Evolutionary conservation across 1,284 basidiomycete genomes (phyloP).

Genomic region (Schizophyllum amplum): DNA sequence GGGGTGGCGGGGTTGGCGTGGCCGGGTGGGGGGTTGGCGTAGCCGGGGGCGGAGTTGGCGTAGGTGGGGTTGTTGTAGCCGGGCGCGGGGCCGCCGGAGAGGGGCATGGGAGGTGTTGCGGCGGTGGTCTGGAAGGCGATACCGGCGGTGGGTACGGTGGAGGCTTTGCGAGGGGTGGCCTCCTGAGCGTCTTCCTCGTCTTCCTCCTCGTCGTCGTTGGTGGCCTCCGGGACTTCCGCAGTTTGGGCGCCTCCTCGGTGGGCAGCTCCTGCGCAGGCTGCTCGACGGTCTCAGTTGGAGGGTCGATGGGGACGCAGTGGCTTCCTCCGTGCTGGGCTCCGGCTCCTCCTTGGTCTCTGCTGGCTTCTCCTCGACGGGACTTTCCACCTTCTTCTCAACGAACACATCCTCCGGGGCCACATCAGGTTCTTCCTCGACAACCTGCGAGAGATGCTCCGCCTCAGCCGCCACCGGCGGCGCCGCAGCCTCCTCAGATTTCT

Average conservation of each 20-base stretch:
- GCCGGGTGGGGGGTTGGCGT: slow-evolving; percentile 2
- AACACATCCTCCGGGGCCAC: not conserved
- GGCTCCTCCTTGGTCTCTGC: not conserved
- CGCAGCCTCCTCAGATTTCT: slow-evolving; percentile 1
- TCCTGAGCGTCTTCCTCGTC: not conserved
- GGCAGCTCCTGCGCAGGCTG: not conserved
- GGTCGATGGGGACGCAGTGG: no score
- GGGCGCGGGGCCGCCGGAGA: slow-evolving; percentile 8
- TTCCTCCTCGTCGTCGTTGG: not conserved
- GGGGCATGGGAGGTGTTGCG: slow-evolving; percentile 9
- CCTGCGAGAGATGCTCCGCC: not conserved
- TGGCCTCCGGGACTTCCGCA: no score
- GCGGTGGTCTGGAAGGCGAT: not conserved
- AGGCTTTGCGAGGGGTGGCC: not conserved
- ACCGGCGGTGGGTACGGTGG: not conserved
- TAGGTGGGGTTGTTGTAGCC: not conserved
- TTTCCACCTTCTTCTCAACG: not conserved
- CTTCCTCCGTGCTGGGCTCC: no score
- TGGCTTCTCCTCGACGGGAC: no score
- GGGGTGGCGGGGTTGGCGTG: slow-evolving; percentile 1
- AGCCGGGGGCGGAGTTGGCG: not conserved
- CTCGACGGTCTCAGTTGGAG: not conserved
- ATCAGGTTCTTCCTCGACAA: not conserved
- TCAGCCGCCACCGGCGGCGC: not conserved
- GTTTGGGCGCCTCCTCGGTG: not conserved